Base-by-base conservation (phyloP, 2,329 filamentous ascomycete species). In the Didymella sp. region DNA sequence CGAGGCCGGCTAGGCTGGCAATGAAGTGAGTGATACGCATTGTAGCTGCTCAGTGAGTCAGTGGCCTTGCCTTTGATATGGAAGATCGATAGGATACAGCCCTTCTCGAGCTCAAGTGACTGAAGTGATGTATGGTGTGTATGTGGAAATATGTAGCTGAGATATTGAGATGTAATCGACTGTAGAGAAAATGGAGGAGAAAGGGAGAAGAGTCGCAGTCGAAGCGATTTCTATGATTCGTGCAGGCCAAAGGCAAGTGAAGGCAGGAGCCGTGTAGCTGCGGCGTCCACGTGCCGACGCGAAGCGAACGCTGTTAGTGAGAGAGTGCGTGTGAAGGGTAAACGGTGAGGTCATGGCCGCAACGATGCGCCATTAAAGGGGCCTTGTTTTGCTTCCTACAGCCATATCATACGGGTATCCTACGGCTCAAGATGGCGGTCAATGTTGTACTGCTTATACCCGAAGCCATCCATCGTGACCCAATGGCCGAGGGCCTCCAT, bases 401-500 rank as follows among this genome's bases (percentile, higher is more conserved):
- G 12, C 17, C 22, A 19, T n/a, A 38, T 38, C 19, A 11, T 38
- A 38, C 35, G 22, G 22, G 8, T 38, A 38, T 22, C 35, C 35
- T 38, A 38, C 35, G 72, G 72, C 15, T 74, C 66, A 8, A 75
- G 57, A 31, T 76, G 60, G 31, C 72, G 68, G 44, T 70, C 69
- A 42, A 76, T 67, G 44, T 76, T 67, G 47, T 68, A 74, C 60
- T 72, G 73, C 27, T 67, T 67, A 55, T 74, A 73, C 19, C 73
- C 73, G 41, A 75, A 75, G 0, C 72, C 73, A 35, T 74, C 73
- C 68, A 73, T 68, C 1, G 72, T 74, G 3, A 70, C 64, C 61
- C 62, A 69, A 40, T 70, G 56, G 8, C 84, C 82, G 54, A 82
- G 79, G 61, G 80, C 80, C 65, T 85, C 82, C 58, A 96, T 73